Conservation (phyloP, 1,284 basidiomycete species). For the Melampsora medusae region DNA sequence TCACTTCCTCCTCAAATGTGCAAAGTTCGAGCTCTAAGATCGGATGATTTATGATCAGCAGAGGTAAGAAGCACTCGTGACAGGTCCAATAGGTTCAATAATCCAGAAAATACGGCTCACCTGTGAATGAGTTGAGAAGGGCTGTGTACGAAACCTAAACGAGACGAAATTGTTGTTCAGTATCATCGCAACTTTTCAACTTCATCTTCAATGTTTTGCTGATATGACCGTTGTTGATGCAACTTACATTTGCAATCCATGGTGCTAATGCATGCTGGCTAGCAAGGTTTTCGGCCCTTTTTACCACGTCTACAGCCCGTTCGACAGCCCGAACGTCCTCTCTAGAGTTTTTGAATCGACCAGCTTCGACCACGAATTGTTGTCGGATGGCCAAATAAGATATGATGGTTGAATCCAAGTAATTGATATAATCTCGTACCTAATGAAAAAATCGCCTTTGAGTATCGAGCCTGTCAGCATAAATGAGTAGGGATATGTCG, state of each 20-base stretch:
- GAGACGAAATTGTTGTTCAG: background rate
- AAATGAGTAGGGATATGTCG: background rate
- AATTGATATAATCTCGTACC: slow-evolving; percentile 37
- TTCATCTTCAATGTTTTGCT: background rate
- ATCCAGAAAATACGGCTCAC: background rate
- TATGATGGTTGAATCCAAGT: slow-evolving; percentile 36
- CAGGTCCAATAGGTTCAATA: no score
- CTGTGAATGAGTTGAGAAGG: slow-evolving; percentile 3
- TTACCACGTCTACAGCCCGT: slow-evolving; percentile 23
- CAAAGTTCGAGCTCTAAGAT: slow-evolving; percentile 25
- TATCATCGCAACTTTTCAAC: background rate
- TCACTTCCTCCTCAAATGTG: slow-evolving; percentile 24
- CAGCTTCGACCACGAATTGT: slow-evolving; percentile 39
- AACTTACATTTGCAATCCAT: slow-evolving; percentile 37
- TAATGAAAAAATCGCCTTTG: background rate
- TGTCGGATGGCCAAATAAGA: slow-evolving; percentile 35
- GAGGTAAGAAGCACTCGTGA: background rate
- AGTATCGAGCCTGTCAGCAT: background rate
- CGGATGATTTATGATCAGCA: background rate
- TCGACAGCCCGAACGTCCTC: slow-evolving; percentile 7
- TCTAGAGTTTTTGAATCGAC: slow-evolving; percentile 35
- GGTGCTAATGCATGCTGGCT: slow-evolving; percentile 17
- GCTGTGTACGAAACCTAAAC: slow-evolving; percentile 12
- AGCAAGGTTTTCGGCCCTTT: slow-evolving; percentile 18
- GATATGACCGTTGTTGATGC: no score